Conservation (phyloP, 2,329 filamentous ascomycete species). For the Pseudogymnoascus sp. region DNA sequence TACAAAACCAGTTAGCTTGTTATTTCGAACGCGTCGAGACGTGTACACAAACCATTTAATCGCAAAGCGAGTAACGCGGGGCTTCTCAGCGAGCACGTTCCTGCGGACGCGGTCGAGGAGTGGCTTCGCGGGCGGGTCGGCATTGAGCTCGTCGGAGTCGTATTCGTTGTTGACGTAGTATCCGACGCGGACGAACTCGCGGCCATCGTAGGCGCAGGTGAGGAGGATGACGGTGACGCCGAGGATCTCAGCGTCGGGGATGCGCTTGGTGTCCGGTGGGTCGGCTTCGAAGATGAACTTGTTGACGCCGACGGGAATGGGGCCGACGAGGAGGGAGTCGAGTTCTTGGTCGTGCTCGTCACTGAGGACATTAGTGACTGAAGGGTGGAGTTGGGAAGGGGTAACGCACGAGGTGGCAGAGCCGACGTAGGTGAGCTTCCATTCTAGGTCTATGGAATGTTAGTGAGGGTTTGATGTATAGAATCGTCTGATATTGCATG, state of each 20-base stretch:
- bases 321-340: slow-evolving; percentile 90
- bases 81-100: slow-evolving; percentile 94
- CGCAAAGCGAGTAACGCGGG: slow-evolving; percentile 90
- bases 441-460: slow-evolving; percentile 70
- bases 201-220: slow-evolving; percentile 90
- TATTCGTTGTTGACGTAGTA: slow-evolving; percentile 99
- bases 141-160: slow-evolving; percentile 78
- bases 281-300: slow-evolving; percentile 98
- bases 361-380: slow-evolving; percentile 39
- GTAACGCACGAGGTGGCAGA: slow-evolving; percentile 84
- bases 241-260: slow-evolving; percentile 89
- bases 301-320: slow-evolving; percentile 96
- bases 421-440: slow-evolving; percentile 98
- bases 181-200: slow-evolving; percentile 94
- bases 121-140: slow-evolving; percentile 85
- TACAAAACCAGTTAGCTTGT: slow-evolving; percentile 32
- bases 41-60: slow-evolving; percentile 81
- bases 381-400: slow-evolving; percentile 9
- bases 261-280: slow-evolving; percentile 79
- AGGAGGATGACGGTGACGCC: slow-evolving; percentile 96
- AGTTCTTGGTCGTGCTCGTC: slow-evolving; percentile 98
- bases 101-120: slow-evolving; percentile 85
- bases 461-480: slow-evolving; percentile 14
- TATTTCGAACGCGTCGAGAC: background rate
- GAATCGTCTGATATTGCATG: slow-evolving; percentile 9